Base-by-base conservation (phyloP, 2,329 filamentous ascomycete genomes). In the Daldinia sp. region DNA sequence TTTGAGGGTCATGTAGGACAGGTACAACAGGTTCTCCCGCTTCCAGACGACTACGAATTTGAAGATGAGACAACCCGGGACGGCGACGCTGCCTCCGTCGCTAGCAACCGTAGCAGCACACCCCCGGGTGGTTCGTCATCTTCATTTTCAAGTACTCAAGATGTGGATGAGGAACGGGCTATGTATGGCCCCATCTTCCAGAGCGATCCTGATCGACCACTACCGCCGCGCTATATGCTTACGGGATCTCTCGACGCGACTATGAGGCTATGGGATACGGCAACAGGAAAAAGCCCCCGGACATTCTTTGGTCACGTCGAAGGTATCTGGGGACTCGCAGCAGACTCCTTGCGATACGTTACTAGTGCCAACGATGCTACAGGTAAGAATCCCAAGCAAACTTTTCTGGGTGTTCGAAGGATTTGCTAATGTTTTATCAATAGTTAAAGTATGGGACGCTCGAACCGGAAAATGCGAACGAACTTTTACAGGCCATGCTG, bases 221-320 rank as follows among this genome's bases (percentile, higher is more conserved):
- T 90, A 8, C 94, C 94, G 11, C 92, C 93, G 0, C 87, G 90
- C 3, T 98, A 97, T 78, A 97, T 99, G 83, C 85, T 98, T 47
- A 97, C 94, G 0, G 94, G 92, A 51, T 93, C 93, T 0, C 85
- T 99, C 15, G 95, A 99, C 77, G 91, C 90, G 59, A 97, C 93
- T 0, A 92, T 98, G 66, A 90, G 94, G 9, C 84, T 98, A 17
- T 99, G 95, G 94, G 93, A 97, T 75, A 91, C 93, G 1, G 86
- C 85, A 4, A 90, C 90, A 0, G 93, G 92, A 34, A 87, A 87
- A 66, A 97, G 92, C 72, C 83, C 97, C 30, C 91, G 93, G 64
- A 96, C 93, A 29, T 96, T 97, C 82, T 99, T 98, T 75, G 95
- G 95, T 0, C 95, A 99, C 73, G 86, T 99, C 19, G 95, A 99